Evolutionary conservation across 305 asterid genomes (phyloP), one percentile per base, ranked within the genome.

Genomic region (Salvia sclarea): DNA sequence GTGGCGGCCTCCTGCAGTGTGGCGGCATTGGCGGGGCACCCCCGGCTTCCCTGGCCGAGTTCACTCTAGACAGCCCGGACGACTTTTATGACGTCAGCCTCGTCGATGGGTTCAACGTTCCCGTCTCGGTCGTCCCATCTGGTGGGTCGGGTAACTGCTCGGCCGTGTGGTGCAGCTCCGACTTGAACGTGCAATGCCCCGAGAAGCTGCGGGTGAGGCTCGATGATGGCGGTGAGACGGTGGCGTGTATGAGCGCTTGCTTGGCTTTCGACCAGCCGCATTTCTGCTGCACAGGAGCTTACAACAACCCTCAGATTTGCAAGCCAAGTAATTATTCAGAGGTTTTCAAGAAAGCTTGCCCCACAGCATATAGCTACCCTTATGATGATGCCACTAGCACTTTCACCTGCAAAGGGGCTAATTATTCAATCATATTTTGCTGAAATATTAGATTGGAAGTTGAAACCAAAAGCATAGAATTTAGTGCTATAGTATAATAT

Each of bases 61-160:
- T 89, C 82, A 85, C 95, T 1, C 61, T 89, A 9, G 84, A 81
- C 49, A 73, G 80, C 72, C 84, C 84, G 0, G 6, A 20, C 41
- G 85, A 82, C 61, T 83, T 75, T 55, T 88, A 88, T 18, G 96
- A 88, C 47, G 85, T 86, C 31, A 88, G 91, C 81, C 84, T 85
- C 2, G 91, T 89, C 1, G 96, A 89, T 28, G 94, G 90, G 37
- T 89, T 77, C 77, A 89, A 89, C 67, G 5, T 86, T n/a, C 88
- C 88, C 0, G 63, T 89, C 12, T 80, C 94, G 6, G 40, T 89
- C 7, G n/a, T 73, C 37, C 88, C 91, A 13, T 68, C 68, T 0
- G 81, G 81, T 17, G 87, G 80, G 28, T 52, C 81, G 1, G 84
- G 88, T 0, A 70, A 79, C 67, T 89, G 94, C 25, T 45, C 77